Evolutionary conservation across 805 yeast species (phyloP).

Genomic region (Starmera pachycereana): DNA sequence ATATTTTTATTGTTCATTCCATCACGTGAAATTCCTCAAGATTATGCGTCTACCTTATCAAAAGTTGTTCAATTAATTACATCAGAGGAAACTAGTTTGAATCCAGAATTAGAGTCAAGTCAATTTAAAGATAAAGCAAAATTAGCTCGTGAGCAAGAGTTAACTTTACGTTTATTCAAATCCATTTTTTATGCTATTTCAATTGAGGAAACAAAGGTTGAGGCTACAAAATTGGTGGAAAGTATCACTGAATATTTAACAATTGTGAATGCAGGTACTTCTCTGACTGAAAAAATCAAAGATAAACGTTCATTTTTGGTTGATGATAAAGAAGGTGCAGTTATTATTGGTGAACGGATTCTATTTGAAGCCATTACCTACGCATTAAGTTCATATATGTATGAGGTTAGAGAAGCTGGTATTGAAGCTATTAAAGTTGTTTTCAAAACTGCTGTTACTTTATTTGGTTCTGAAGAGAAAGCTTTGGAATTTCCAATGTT

Average conservation of each 20-base stretch:
- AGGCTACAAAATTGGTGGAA: conserved; percentile 51
- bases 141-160: conserved; percentile 51
- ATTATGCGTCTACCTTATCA: conserved; percentile 32
- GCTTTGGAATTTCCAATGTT: conserved; percentile 67
- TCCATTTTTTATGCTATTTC: conserved; percentile 69
- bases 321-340: conserved; percentile 69
- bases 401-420: conserved; percentile 64
- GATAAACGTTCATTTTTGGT: conserved; percentile 63
- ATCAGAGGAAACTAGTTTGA: conserved; percentile 20
- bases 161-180: conserved; percentile 55
- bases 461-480: conserved; percentile 60
- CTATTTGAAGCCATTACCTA: conserved; percentile 66
- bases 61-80: conserved; percentile 36
- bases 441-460: conserved; percentile 44
- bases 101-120: too few species aligned
- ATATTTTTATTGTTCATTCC: conserved; percentile 58
- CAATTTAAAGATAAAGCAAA: conserved; percentile 26
- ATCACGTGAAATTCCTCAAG: conserved; percentile 28
- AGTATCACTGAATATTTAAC: conserved; percentile 73
- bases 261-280: conserved; percentile 64
- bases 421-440: conserved; percentile 52
- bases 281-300: conserved; percentile 57
- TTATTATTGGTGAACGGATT: conserved; percentile 56
- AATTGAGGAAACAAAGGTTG: conserved; percentile 58
- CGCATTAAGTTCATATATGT: conserved; percentile 70